Conservation (phyloP, 371 early-diverging fungal species). For the Choanephora cucurbitarum region DNA sequence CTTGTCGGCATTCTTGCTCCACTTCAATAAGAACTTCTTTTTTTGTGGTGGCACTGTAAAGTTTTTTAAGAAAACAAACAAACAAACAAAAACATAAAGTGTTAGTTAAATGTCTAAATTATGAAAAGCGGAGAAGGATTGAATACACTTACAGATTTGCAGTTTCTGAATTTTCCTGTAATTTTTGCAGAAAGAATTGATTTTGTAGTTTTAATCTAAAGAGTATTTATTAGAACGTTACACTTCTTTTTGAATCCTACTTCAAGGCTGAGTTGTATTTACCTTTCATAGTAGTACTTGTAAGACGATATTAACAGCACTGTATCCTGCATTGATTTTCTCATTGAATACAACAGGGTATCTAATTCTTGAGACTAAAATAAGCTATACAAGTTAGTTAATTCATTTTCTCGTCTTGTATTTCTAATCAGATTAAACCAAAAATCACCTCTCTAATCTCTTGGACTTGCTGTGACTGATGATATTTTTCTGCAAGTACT, state of each 20-base stretch:
- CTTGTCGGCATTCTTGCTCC: conserved; percentile 9
- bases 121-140: conserved; percentile 6
- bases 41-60: conserved; percentile 2
- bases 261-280: neutral
- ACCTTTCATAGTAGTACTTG: conserved; percentile 14
- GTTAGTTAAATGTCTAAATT: neutral
- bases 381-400: neutral
- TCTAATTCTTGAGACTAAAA: conserved; percentile 11
- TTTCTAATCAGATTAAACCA: too few species aligned
- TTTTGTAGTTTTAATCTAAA: conserved; percentile 18
- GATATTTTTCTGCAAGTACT: conserved; percentile 21
- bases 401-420: too few species aligned
- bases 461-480: conserved; percentile 6
- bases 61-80: neutral
- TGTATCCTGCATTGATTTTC: conserved; percentile 6
- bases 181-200: conserved; percentile 6
- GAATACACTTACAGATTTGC: neutral
- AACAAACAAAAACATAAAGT: neutral
- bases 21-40: conserved; percentile 7
- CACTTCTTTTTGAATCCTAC: neutral
- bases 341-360: conserved; percentile 2
- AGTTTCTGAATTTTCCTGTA: conserved; percentile 6
- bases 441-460: conserved; percentile 5
- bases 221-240: neutral
- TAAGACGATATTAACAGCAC: conserved; percentile 1